A percentile compares a stretch with the other conserved stretches of the same genome.
phyloP scores from a whole-genome alignment of 2,329 filamentous ascomycete species.

The Cadophora luteo-olivacea region DNA sequence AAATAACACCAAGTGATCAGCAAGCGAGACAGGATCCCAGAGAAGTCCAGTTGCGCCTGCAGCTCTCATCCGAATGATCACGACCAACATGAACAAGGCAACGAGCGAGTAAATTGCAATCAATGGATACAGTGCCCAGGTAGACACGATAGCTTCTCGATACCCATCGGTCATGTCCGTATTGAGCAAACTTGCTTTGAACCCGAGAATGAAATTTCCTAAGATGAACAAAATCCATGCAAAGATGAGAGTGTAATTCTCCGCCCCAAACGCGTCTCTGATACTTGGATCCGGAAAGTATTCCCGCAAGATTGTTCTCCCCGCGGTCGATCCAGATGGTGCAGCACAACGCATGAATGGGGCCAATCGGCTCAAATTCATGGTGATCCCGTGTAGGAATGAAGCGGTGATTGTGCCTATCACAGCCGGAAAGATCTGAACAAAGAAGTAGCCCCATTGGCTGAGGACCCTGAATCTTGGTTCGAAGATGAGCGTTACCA shows the following conservation, averaged over 20 bases:
- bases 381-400: conserved; percentile 7
- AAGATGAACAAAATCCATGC: conserved; percentile 5
- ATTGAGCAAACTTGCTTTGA: conserved; percentile 15
- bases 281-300: conserved; percentile 10
- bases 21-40: conserved; percentile 16
- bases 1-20: conserved; percentile 13
- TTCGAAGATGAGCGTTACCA: conserved; percentile 3
- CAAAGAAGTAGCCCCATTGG: conserved; percentile 16
- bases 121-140: conserved; percentile 9
- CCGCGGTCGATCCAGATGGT: neutral
- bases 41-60: conserved; percentile 8
- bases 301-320: neutral
- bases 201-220: neutral
- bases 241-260: neutral
- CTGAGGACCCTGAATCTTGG: conserved; percentile 5
- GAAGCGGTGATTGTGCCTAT: conserved; percentile 5
- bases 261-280: neutral
- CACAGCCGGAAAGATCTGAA: conserved; percentile 10
- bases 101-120: conserved; percentile 2
- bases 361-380: conserved; percentile 6
- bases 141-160: neutral
- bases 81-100: conserved; percentile 3
- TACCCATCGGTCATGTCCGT: neutral
- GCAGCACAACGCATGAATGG: conserved; percentile 11
- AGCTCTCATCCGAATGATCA: neutral